A percentile compares a stretch with the other conserved stretches of the same genome.
phyloP scores from a whole-genome alignment of 441 rosid species.

The Populus hybrid region DNA sequence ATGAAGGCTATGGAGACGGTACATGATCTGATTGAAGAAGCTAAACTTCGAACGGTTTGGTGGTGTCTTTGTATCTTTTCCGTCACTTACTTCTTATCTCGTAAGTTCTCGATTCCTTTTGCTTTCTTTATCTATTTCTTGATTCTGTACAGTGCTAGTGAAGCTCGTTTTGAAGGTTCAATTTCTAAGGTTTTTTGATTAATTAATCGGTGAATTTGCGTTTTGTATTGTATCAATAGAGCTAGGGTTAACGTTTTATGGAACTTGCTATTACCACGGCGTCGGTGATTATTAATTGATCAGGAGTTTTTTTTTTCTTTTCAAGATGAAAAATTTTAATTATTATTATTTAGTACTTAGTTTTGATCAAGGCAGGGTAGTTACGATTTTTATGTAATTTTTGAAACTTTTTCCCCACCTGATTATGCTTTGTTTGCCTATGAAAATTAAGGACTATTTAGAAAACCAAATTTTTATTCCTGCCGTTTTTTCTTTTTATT shows the following conservation, averaged over 20 bases:
- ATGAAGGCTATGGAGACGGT: constrained; percentile 87
- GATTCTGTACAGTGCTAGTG: neutral
- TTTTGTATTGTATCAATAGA: neutral
- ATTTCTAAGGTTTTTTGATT: neutral
- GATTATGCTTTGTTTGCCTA: neutral
- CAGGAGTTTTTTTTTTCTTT: no score
- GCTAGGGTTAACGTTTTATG: neutral
- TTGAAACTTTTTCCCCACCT: neutral
- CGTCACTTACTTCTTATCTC: constrained; percentile 76
- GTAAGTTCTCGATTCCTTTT: constrained; percentile 39
- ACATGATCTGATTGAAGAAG: constrained; percentile 95
- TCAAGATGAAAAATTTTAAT: neutral
- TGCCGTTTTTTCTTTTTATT: neutral
- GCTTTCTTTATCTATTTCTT: neutral
- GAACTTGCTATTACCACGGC: no score
- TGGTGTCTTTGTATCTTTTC: constrained; percentile 78
- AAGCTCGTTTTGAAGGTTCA: neutral
- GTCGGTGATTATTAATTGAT: neutral
- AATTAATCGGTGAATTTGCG: neutral
- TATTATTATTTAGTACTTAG: neutral
- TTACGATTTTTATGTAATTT: neutral
- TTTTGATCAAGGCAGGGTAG: neutral
- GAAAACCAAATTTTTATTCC: neutral
- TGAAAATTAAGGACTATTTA: neutral
- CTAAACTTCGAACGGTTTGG: constrained; percentile 74